A percentile compares a stretch with the other conserved stretches of the same genome.
These are phyloP conservation scores for Allomyces macrogynus DNA, from an alignment of 192 early-diverging fungal genomes.

Conservation along the genomic window DNA sequence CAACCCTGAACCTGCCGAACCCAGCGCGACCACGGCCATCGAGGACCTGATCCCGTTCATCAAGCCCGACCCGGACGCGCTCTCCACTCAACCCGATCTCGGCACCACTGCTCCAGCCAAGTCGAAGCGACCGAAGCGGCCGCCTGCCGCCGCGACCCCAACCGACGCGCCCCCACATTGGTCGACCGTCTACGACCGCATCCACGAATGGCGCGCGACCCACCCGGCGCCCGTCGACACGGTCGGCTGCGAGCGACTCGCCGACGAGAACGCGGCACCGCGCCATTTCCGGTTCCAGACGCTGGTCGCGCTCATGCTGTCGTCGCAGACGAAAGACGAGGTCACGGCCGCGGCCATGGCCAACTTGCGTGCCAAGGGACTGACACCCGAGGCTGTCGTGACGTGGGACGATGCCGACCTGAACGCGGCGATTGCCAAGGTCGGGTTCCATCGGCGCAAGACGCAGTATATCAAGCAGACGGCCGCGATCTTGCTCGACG, in stretches of 20 bases:
- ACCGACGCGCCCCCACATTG: too few species aligned
- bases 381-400: slow-evolving; percentile 44
- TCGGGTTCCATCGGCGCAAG: slow-evolving; percentile 83
- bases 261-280: slow-evolving; percentile 12
- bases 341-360: slow-evolving; percentile 59
- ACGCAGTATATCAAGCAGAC: slow-evolving; percentile 54
- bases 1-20: too few species aligned
- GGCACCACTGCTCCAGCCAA: too few species aligned
- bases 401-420: slow-evolving; percentile 34
- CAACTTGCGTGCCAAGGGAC: slow-evolving; percentile 38
- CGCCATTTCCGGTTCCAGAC: slow-evolving; percentile 60
- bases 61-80: too few species aligned
- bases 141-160: too few species aligned
- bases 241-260: slow-evolving; percentile 63
- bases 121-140: too few species aligned
- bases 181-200: slow-evolving; percentile 2
- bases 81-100: too few species aligned
- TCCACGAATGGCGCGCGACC: slow-evolving; percentile 43
- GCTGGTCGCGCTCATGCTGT: slow-evolving; percentile 66
- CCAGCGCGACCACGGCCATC: too few species aligned
- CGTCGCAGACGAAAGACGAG: slow-evolving; percentile 83
- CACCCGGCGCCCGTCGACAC: slow-evolving; percentile 68
- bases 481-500: slow-evolving; percentile 46
- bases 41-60: too few species aligned
- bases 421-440: slow-evolving; percentile 53